Conservation (phyloP, 768 basidiomycete genomes). For the Boletus sp. region DNA sequence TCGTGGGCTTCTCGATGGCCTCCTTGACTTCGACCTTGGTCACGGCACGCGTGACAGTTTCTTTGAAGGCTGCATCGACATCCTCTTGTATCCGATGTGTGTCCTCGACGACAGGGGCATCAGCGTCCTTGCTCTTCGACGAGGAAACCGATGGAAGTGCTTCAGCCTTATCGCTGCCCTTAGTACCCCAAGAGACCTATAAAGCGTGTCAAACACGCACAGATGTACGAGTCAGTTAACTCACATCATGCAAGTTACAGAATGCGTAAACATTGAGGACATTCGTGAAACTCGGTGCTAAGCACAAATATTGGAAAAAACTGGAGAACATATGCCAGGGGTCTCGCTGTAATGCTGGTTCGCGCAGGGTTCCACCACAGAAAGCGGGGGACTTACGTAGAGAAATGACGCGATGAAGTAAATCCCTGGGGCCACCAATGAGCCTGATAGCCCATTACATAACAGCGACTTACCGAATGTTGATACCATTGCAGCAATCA, state of each 20-base stretch:
- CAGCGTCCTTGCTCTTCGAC: conserved; percentile 72
- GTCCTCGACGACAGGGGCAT: conserved; percentile 81
- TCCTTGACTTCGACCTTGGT: conserved; percentile 70
- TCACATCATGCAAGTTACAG: conserved; percentile 90
- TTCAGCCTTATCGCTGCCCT: conserved; percentile 93
- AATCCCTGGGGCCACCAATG: conserved; percentile 45
- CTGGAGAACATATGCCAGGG: conserved; percentile 98
- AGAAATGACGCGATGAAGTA: conserved; percentile 83
- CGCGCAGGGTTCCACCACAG: not conserved
- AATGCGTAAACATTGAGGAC: conserved; percentile 96
- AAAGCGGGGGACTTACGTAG: conserved; percentile 53
- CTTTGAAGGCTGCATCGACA: conserved; percentile 87
- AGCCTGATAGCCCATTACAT: conserved; percentile 2
- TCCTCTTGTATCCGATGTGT: conserved; percentile 80
- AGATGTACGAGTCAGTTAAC: conserved; percentile 15
- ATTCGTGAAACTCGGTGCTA: conserved; percentile 93
- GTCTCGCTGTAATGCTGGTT: conserved; percentile 59
- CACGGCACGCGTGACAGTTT: conserved; percentile 84
- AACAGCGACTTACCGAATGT: conserved; percentile 62
- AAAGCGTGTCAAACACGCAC: not conserved
- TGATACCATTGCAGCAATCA: conserved; percentile 84
- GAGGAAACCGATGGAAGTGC: conserved; percentile 87
- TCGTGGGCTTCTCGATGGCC: conserved; percentile 68
- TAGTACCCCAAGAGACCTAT: conserved; percentile 91
- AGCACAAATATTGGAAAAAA: conserved; percentile 84